Evolutionary conservation across 1,284 basidiomycete species (phyloP).

Genomic region (Gastroboletus turbinatus): DNA sequence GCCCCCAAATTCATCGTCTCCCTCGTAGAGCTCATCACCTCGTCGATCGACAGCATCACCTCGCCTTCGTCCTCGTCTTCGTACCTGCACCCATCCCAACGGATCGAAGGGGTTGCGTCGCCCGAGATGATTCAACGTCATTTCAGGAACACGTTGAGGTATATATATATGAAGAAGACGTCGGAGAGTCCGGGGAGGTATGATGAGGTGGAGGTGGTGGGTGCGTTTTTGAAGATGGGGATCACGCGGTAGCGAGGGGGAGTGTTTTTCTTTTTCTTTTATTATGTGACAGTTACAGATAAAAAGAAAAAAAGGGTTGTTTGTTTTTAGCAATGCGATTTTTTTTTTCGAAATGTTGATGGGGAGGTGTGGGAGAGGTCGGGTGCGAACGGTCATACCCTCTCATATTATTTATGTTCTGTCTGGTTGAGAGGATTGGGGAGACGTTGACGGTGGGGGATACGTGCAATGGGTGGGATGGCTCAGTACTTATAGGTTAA

Average conservation of each 20-base stretch:
- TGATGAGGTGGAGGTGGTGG: conserved; percentile 84
- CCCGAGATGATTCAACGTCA: conserved; percentile 91
- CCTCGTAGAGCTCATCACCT: conserved; percentile 89
- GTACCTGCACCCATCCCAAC: conserved; percentile 83
- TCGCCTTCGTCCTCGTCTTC: conserved; percentile 49
- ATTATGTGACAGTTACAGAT: no score
- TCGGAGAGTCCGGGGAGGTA: conserved; percentile 56
- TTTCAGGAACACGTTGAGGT: conserved; percentile 85
- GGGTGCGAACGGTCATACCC: no score
- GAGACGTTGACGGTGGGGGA: no score
- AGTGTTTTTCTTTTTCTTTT: neutral
- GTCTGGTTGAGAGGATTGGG: no score
- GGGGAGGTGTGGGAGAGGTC: no score
- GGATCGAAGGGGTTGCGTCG: conserved; percentile 86
- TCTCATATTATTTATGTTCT: no score
- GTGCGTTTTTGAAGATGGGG: conserved; percentile 86
- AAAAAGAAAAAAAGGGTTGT: no score
- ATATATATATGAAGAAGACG: conserved; percentile 79
- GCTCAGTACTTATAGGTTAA: no score
- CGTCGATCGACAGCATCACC: conserved; percentile 85
- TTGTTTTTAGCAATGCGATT: no score
- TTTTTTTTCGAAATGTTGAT: no score
- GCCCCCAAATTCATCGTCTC: conserved; percentile 94
- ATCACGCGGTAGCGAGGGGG: conserved; percentile 30
- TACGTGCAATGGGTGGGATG: no score